Evolutionary conservation across 805 yeast genomes (phyloP).

Genomic region (Tetrapisispora iriomotensis): DNA sequence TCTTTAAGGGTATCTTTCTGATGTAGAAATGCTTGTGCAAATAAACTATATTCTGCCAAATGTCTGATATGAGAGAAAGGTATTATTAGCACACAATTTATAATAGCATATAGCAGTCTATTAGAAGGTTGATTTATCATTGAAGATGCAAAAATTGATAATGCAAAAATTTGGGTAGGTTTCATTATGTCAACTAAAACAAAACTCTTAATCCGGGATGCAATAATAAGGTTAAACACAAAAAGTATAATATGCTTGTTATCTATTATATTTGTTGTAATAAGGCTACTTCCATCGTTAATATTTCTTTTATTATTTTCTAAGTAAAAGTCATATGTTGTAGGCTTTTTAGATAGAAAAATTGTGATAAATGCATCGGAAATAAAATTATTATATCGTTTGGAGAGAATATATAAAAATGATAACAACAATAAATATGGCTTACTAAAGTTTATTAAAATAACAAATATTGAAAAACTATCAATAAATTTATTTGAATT

Average conservation of each 20-base stretch:
- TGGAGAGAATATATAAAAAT: constrained; percentile 19
- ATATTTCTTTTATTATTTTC: not conserved
- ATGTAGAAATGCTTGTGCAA: not conserved
- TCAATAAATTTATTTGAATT: constrained; percentile 24
- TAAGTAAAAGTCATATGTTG: constrained; percentile 4
- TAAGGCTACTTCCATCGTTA: not conserved
- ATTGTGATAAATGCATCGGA: constrained; percentile 21
- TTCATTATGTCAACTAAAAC: constrained; percentile 15
- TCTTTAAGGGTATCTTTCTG: not conserved
- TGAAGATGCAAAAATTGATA: constrained; percentile 26
- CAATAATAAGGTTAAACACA: constrained; percentile 11
- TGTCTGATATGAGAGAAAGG: constrained; percentile 10
- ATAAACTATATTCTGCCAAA: not conserved
- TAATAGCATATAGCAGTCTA: constrained; percentile 21
- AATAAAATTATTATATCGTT: constrained; percentile 20
- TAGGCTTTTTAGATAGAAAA: constrained; percentile 22
- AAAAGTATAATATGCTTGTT: constrained; percentile 2
- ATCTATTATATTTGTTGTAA: not conserved
- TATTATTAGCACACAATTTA: constrained; percentile 23
- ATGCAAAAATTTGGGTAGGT: constrained; percentile 22
- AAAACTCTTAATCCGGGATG: constrained; percentile 14
- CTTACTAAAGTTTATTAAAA: constrained; percentile 27
- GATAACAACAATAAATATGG: constrained; percentile 19
- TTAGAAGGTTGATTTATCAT: constrained; percentile 26
- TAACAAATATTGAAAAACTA: constrained; percentile 24